Evolutionary conservation across 192 early-diverging fungal genomes (phyloP).

Genomic region (Coemansia sp.): DNA sequence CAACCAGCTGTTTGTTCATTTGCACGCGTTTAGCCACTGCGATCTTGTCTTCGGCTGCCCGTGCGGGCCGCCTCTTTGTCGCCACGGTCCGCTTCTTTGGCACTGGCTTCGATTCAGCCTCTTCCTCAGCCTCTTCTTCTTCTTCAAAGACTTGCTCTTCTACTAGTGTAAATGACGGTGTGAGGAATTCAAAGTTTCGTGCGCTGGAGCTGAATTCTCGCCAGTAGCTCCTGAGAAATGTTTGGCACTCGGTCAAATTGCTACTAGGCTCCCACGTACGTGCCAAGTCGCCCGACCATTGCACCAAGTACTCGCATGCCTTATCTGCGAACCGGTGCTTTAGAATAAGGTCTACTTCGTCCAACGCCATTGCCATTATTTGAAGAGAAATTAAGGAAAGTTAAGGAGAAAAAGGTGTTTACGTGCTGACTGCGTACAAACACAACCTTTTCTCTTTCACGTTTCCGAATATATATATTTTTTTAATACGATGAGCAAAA

Average conservation of each 20-base stretch:
- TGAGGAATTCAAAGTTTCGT: conserved; percentile 3
- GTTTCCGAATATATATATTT: neutral
- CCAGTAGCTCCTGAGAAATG: conserved; percentile 25
- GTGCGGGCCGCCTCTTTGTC: neutral
- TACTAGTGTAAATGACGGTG: neutral
- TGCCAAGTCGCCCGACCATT: conserved; percentile 33
- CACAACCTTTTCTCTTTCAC: neutral
- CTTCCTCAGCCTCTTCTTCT: neutral
- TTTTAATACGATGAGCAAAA: neutral
- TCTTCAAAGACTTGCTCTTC: neutral
- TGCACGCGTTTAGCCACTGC: conserved; percentile 40
- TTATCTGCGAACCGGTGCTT: conserved; percentile 16
- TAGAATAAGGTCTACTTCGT: conserved; percentile 20
- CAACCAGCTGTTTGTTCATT: conserved; percentile 31
- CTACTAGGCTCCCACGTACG: conserved; percentile 31
- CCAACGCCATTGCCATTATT: conserved; percentile 1
- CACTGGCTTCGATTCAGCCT: neutral
- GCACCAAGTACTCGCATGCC: conserved; percentile 36
- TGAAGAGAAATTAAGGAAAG: neutral
- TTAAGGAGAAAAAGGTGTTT: neutral
- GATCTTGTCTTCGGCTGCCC: conserved; percentile 21
- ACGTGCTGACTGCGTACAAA: neutral
- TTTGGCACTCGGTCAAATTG: conserved; percentile 20
- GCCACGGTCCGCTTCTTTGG: neutral
- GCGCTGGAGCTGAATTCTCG: neutral